These are phyloP conservation scores for Paxillus ammoniavirescens DNA, from an alignment of 768 basidiomycete species.

Conservation along the genomic window DNA sequence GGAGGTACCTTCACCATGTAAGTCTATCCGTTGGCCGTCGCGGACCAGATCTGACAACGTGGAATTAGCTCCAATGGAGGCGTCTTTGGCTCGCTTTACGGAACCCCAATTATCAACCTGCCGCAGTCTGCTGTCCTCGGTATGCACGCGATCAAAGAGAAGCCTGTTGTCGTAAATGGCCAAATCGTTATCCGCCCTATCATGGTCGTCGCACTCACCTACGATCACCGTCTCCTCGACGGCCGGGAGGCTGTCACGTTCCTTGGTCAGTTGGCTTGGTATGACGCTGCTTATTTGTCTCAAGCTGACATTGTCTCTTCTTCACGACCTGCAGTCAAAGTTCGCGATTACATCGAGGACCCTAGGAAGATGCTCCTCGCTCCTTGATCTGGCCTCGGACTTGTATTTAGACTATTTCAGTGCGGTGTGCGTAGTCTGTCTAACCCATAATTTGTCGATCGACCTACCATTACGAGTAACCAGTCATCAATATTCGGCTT, in stretches of 20 bases:
- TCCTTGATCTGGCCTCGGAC: constrained; percentile 12
- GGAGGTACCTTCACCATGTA: constrained; percentile 99
- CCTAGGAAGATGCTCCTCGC: constrained; percentile 86
- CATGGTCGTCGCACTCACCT: constrained; percentile 93
- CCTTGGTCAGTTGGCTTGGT: constrained; percentile 65
- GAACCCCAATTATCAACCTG: constrained; percentile 98
- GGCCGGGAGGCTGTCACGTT: constrained; percentile 96
- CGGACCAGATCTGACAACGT: background rate
- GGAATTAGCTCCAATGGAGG: constrained; percentile 90
- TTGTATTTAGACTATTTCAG: background rate
- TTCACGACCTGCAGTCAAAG: constrained; percentile 55
- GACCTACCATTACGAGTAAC: constrained; percentile 1
- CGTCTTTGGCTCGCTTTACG: constrained; percentile 95
- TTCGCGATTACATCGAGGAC: constrained; percentile 94
- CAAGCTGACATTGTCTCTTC: constrained; percentile 3
- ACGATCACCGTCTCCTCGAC: constrained; percentile 94
- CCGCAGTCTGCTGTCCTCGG: constrained; percentile 94
- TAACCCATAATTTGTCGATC: constrained; percentile 12
- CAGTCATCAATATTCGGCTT: too few species aligned
- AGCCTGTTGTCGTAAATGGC: constrained; percentile 86
- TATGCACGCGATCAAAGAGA: constrained; percentile 95
- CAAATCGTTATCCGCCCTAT: constrained; percentile 96
- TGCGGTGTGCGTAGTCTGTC: background rate
- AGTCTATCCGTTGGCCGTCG: constrained; percentile 27
- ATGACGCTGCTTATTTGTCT: background rate